Percentiles rank a stretch among this genome's conserved stretches.
These are phyloP conservation scores for Madurella mycetomatis DNA, from an alignment of 2,329 filamentous ascomycete genomes.

Conservation along the genomic window DNA sequence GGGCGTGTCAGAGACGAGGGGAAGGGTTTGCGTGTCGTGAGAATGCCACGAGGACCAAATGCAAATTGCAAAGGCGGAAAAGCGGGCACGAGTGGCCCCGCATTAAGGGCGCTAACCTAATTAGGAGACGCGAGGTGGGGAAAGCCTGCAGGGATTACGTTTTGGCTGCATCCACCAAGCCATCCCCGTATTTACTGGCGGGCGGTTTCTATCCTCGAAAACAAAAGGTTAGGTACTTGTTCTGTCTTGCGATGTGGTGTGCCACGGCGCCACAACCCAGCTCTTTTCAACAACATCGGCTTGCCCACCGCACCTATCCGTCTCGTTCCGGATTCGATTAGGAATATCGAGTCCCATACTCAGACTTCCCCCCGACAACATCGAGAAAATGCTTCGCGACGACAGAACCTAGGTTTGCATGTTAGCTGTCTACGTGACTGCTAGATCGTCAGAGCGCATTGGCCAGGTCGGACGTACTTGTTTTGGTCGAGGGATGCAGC, in stretches of 20 bases:
- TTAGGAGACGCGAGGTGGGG: neutral
- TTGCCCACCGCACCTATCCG: too few species aligned
- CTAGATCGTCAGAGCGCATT: neutral
- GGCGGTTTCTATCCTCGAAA: too few species aligned
- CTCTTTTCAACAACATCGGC: too few species aligned
- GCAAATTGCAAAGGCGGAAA: conserved; percentile 19
- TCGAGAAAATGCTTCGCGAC: conserved; percentile 40
- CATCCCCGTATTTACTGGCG: neutral
- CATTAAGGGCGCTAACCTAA: conserved; percentile 10
- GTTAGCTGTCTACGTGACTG: conserved; percentile 7
- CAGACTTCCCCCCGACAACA: conserved; percentile 37
- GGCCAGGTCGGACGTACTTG: conserved; percentile 41
- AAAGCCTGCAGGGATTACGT: conserved; percentile 1
- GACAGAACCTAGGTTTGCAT: conserved; percentile 30
- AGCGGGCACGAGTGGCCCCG: conserved; percentile 19
- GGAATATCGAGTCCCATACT: conserved; percentile 35
- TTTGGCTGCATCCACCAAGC: conserved; percentile 1
- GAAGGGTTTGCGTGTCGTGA: conserved; percentile 23
- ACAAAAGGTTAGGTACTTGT: too few species aligned
- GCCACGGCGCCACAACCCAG: too few species aligned
- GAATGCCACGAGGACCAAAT: conserved; percentile 22
- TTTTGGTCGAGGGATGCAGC: conserved; percentile 65
- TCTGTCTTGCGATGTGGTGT: too few species aligned
- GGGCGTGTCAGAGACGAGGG: conserved; percentile 17
- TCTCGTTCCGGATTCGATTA: neutral